Percentiles rank a stretch among this genome's conserved stretches.
phyloP scores from a whole-genome alignment of 331 rosid genomes.

The Ulmus americana region DNA sequence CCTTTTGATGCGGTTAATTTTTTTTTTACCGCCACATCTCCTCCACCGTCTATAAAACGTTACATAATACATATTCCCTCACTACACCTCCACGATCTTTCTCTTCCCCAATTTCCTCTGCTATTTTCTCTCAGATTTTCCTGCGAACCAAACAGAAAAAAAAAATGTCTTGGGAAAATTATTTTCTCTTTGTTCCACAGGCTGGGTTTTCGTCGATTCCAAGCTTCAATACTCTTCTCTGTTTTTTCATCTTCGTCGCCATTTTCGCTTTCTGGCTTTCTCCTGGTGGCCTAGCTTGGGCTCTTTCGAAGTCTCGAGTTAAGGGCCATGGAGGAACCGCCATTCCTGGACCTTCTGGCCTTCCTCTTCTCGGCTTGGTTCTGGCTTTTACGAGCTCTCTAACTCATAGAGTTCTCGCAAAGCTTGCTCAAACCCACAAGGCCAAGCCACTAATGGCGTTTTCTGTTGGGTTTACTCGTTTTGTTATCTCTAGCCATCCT shows the following conservation, averaged over 20 bases:
- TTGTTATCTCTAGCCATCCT: constrained; percentile 48
- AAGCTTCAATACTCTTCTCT: constrained; percentile 27
- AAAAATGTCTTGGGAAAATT: constrained; percentile 37
- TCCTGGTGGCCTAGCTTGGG: constrained; percentile 76
- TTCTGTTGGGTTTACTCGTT: constrained; percentile 52
- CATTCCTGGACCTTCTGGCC: constrained; percentile 66
- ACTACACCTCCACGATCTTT: no score
- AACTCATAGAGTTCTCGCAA: constrained; percentile 42
- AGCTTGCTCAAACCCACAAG: constrained; percentile 19
- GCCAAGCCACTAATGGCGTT: constrained; percentile 53
- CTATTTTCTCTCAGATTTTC: no score
- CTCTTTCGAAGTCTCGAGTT: constrained; percentile 21
- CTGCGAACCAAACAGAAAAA: neutral
- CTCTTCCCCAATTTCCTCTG: no score
- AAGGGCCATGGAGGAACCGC: neutral
- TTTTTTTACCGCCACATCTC: no score
- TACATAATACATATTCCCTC: no score
- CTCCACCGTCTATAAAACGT: no score
- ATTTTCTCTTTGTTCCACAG: constrained; percentile 33
- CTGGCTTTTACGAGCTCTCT: constrained; percentile 23
- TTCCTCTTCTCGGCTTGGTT: constrained; percentile 33
- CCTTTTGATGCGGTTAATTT: no score
- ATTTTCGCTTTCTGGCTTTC: constrained; percentile 31
- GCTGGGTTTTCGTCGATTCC: constrained; percentile 22
- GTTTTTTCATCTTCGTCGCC: constrained; percentile 17